These are phyloP conservation scores for Coprinopsis marcescibilis DNA, from an alignment of 768 basidiomycete genomes.

Conservation along the genomic window DNA sequence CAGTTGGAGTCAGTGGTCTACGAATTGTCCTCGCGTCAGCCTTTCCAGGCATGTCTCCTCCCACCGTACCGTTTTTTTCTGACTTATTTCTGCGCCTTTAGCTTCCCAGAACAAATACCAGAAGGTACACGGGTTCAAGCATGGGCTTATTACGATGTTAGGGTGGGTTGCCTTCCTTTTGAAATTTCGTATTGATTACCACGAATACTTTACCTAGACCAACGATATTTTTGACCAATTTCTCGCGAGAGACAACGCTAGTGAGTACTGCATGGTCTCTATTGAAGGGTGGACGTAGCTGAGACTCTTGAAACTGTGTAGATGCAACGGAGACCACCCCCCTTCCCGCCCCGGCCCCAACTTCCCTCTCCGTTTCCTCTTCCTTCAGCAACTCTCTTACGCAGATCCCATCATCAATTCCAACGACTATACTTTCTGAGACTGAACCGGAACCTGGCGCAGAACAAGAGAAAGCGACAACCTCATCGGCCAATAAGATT, in stretches of 20 bases:
- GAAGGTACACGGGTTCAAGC: constrained; percentile 44
- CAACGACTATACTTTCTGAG: background rate
- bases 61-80: background rate
- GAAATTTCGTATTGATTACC: background rate
- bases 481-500: constrained; percentile 9
- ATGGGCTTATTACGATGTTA: constrained; percentile 59
- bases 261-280: constrained; percentile 21
- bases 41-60: constrained; percentile 19
- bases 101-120: constrained; percentile 47
- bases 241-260: constrained; percentile 30
- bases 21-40: constrained; percentile 39
- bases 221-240: constrained; percentile 34
- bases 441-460: background rate
- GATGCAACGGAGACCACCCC: constrained; percentile 41
- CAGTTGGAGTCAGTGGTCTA: constrained; percentile 50
- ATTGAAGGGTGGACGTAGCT: too few relatives aligned
- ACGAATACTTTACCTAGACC: constrained; percentile 18
- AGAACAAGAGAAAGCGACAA: background rate
- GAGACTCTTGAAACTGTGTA: constrained; percentile 8
- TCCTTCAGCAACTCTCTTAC: background rate
- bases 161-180: constrained; percentile 19
- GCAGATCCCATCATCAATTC: constrained; percentile 10
- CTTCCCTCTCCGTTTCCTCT: constrained; percentile 11
- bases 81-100: constrained; percentile 13
- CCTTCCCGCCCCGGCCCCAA: constrained; percentile 22